These are phyloP conservation scores for Mimosa pudica DNA, from an alignment of 306 rosid genomes.

Conservation along the genomic window DNA sequence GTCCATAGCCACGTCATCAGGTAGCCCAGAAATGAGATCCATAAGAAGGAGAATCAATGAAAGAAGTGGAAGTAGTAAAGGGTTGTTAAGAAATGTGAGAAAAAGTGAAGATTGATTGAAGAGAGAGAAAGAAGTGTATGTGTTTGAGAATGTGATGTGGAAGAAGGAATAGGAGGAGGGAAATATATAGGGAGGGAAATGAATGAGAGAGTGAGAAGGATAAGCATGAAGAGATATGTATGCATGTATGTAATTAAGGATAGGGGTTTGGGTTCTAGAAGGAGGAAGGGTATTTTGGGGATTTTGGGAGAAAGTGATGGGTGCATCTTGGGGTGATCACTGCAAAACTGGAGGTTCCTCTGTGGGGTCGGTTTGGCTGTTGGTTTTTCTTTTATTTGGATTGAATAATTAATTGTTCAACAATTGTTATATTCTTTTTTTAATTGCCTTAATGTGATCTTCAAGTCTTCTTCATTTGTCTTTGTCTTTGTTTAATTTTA, in stretches of 20 bases:
- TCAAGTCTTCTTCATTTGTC: too few species aligned
- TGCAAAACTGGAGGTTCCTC: not conserved
- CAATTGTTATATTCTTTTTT: not conserved
- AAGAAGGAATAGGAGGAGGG: not conserved
- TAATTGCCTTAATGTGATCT: too few species aligned
- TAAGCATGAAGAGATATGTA: not conserved
- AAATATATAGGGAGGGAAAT: not conserved
- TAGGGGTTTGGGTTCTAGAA: conserved; percentile 8
- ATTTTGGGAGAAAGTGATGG: not conserved
- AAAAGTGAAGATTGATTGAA: not conserved
- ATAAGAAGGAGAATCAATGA: conserved; percentile 8
- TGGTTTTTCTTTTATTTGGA: not conserved
- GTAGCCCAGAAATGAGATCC: conserved; percentile 74
- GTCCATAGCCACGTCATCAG: conserved; percentile 64
- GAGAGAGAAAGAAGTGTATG: not conserved
- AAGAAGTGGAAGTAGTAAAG: not conserved
- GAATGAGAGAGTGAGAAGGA: not conserved
- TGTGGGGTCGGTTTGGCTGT: not conserved
- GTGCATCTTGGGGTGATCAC: not conserved
- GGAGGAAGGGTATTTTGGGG: not conserved
- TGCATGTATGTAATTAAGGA: too few species aligned
- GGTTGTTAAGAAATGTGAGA: not conserved
- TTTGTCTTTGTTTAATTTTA: too few species aligned
- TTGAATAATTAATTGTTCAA: not conserved
- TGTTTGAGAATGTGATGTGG: too few species aligned